Evolutionary conservation across 352 stramenopile species (phyloP), one percentile per base, ranked within the genome.

Genomic region (Phytopythium chamaehyphon): DNA sequence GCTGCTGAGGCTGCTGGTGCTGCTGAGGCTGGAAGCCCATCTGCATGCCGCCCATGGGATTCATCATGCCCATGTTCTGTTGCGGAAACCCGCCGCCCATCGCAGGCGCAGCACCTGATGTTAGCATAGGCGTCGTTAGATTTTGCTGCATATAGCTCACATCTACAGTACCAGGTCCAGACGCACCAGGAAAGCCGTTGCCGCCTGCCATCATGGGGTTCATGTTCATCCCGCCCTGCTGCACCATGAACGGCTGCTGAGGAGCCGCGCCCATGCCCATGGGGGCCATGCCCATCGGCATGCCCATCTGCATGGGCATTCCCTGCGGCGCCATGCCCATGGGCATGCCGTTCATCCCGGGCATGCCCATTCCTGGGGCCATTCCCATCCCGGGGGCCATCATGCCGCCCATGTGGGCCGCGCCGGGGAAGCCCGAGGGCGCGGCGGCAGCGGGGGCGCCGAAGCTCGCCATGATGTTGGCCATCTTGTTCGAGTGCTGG

Each of bases 381-480:
- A 73, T 75, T 7, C 58, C 57, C 62, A 71, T 69, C 0, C 33
- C 33, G 8, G 47, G 48, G 23, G 57, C 59, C 69, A 82, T 76
- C 60, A 77, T 82, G n/a, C 55, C 62, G 43, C 74, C 72, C 66
- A 80, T 79, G 11, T 62, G 64, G 0, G 66, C 55, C 9, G 60
- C 57, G 37, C 71, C 64, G 51, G 56, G 64, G 47, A 74, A 86
- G 40, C 52, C 52, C 24, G 68, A 72, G 26, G 64, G 55, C 11
- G 62, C 51, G 0, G 62, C 50, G 1, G 61, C 35, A 11, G n/a
- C n/a, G n/a, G 64, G 51, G 1, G 66, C 21, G 10, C 77, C 83
- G 40, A 94, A 94, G 60, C 73, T 94, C 12, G 83, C 81, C 83
- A 94, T 94, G 63, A 94, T 94, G 63, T 82, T 91, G 44, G 81